Evolutionary conservation across 495 filamentous ascomycete genomes (phyloP).

Genomic region (Recurvomyces mirabilis): DNA sequence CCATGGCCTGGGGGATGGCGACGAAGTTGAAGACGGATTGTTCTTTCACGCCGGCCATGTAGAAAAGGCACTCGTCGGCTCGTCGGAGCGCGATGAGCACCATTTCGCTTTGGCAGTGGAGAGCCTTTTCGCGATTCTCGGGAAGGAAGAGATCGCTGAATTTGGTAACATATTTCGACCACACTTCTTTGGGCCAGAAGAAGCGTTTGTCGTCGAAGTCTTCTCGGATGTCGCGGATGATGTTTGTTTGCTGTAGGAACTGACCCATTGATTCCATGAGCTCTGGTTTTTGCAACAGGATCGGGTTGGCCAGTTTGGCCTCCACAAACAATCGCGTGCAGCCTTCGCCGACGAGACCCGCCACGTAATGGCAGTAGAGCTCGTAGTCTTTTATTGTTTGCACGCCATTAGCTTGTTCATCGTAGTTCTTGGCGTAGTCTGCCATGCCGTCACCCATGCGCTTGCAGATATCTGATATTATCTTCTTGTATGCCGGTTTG

Average conservation of each 20-base stretch:
- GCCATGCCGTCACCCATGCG: slow-evolving; percentile 99
- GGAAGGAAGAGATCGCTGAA: slow-evolving; percentile 85
- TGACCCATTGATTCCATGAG: slow-evolving; percentile 94
- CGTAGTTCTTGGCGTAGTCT: slow-evolving; percentile 77
- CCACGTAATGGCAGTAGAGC: slow-evolving; percentile 93
- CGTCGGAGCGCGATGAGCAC: slow-evolving; percentile 77
- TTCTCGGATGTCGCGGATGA: slow-evolving; percentile 88
- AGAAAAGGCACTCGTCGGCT: slow-evolving; percentile 88
- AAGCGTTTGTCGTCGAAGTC: slow-evolving; percentile 70
- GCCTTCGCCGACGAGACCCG: slow-evolving; percentile 91
- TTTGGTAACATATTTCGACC: slow-evolving; percentile 81
- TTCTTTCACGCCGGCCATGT: slow-evolving; percentile 89
- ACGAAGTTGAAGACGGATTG: slow-evolving; percentile 99
- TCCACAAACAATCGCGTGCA: slow-evolving; percentile 85
- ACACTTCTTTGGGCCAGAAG: slow-evolving; percentile 93
- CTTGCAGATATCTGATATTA: slow-evolving; percentile 87
- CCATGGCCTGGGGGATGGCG: slow-evolving; percentile 97
- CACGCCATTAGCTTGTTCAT: slow-evolving; percentile 64
- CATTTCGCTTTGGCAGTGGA: slow-evolving; percentile 92
- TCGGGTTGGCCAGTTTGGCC: slow-evolving; percentile 75
- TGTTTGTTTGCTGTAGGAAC: slow-evolving; percentile 96
- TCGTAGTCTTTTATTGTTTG: slow-evolving; percentile 82
- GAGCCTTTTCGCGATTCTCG: slow-evolving; percentile 63
- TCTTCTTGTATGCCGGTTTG: slow-evolving; percentile 69
- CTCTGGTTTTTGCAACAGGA: slow-evolving; percentile 61